Percentiles rank a stretch among this genome's conserved stretches.
These are phyloP conservation scores for Agaricus bisporus DNA, from an alignment of 768 basidiomycete species.

Conservation along the genomic window DNA sequence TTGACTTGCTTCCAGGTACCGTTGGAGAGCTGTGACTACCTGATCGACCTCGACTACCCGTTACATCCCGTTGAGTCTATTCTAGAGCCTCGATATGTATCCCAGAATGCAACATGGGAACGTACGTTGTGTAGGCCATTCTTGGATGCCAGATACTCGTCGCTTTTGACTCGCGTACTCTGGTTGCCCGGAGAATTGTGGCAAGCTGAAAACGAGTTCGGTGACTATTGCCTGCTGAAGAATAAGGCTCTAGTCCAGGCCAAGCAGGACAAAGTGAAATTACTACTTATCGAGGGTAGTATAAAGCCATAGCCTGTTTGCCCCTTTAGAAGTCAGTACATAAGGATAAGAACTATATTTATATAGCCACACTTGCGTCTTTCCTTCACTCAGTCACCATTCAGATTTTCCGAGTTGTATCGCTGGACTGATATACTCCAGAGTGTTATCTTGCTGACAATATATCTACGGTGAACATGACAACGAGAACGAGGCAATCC, in stretches of 20 bases:
- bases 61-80: conserved; percentile 45
- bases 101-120: conserved; percentile 68
- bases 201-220: conserved; percentile 68
- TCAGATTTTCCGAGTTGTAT: neutral
- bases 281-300: conserved; percentile 7
- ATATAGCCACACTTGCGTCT: neutral
- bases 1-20: conserved; percentile 46
- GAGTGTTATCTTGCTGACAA: neutral
- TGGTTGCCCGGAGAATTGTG: conserved; percentile 74
- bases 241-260: conserved; percentile 38
- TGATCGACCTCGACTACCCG: conserved; percentile 89
- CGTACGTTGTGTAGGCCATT: conserved; percentile 76
- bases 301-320: neutral
- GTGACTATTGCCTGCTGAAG: conserved; percentile 86
- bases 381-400: neutral
- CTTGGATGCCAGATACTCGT: conserved; percentile 75
- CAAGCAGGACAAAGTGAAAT: conserved; percentile 27
- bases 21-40: conserved; percentile 73
- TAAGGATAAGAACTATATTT: neutral
- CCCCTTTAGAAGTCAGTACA: neutral
- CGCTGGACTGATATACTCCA: neutral
- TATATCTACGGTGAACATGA: conserved; percentile 4
- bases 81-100: conserved; percentile 77
- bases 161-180: conserved; percentile 65
- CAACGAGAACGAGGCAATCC: neutral